Percentiles rank a stretch among this genome's conserved stretches.
phyloP scores from a whole-genome alignment of 768 basidiomycete species.

The Suillus decipiens region DNA sequence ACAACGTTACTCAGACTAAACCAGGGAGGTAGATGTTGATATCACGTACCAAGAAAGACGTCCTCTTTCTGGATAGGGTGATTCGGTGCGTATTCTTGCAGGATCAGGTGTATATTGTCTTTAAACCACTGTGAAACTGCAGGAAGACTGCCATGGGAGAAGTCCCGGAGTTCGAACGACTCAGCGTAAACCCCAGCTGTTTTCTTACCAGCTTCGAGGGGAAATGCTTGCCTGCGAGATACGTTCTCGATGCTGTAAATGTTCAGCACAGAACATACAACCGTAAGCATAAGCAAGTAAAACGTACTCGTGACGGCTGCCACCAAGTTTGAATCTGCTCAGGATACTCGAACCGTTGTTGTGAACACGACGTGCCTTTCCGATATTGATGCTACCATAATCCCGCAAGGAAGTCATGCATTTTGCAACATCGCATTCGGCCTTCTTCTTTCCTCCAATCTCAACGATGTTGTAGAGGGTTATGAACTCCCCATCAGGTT shows the following conservation, averaged over 20 bases:
- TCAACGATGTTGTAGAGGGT: constrained; percentile 71
- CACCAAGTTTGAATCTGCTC: not conserved
- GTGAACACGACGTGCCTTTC: constrained; percentile 41
- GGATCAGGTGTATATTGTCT: constrained; percentile 62
- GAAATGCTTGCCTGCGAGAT: constrained; percentile 56
- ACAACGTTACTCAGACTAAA: not conserved
- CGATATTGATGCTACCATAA: constrained; percentile 56
- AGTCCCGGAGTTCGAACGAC: constrained; percentile 66
- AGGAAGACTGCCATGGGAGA: constrained; percentile 50
- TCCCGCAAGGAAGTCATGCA: constrained; percentile 61
- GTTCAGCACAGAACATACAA: constrained; percentile 2
- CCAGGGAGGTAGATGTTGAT: not conserved
- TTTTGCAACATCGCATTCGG: constrained; percentile 38
- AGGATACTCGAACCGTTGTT: constrained; percentile 44
- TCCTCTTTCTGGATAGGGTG: constrained; percentile 61
- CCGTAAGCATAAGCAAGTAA: not conserved
- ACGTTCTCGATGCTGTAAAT: constrained; percentile 45
- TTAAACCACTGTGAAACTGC: constrained; percentile 76
- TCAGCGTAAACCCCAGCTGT: constrained; percentile 70
- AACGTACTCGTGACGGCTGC: not conserved
- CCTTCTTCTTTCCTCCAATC: constrained; percentile 38
- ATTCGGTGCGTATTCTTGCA: constrained; percentile 49
- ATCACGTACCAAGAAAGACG: constrained; percentile 46
- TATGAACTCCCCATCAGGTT: constrained; percentile 67
- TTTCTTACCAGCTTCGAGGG: constrained; percentile 64